Evolutionary conservation across 2,329 filamentous ascomycete genomes (phyloP).

Genomic region (Phoma herbarum): DNA sequence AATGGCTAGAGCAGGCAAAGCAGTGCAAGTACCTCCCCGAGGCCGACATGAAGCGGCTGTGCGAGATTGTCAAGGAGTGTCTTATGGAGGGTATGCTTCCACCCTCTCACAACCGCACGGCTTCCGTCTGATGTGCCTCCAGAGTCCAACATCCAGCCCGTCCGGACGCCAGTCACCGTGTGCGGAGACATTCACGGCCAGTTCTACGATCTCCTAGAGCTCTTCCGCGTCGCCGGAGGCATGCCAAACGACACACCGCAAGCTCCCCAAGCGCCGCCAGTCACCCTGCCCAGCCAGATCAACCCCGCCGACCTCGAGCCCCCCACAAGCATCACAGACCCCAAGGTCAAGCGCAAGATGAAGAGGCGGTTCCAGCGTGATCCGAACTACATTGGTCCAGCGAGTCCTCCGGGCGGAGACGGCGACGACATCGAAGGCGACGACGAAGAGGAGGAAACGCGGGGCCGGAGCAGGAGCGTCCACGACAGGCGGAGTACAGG

Average conservation of each 20-base stretch:
- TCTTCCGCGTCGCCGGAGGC: slow-evolving; percentile 94
- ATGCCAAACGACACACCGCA: slow-evolving; percentile 82
- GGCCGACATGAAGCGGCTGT: slow-evolving; percentile 96
- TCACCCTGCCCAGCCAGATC: slow-evolving; percentile 72
- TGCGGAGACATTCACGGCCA: slow-evolving; percentile 99
- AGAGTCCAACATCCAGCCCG: slow-evolving; percentile 99
- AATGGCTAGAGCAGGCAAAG: slow-evolving; percentile 97
- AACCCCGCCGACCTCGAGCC: slow-evolving; percentile 93
- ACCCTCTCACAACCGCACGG: not conserved
- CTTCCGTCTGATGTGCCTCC: slow-evolving; percentile 15
- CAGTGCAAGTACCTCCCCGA: slow-evolving; percentile 97
- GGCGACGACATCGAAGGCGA: slow-evolving; percentile 55
- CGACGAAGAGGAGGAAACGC: slow-evolving; percentile 60
- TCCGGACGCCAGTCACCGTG: slow-evolving; percentile 93
- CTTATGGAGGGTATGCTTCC: slow-evolving; percentile 85
- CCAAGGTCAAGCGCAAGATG: slow-evolving; percentile 86
- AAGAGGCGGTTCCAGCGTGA: slow-evolving; percentile 64
- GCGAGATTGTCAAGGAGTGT: slow-evolving; percentile 98
- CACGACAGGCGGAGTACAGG: slow-evolving; percentile 52
- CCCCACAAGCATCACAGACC: slow-evolving; percentile 85
- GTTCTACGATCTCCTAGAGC: slow-evolving; percentile 96
- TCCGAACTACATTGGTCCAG: slow-evolving; percentile 62
- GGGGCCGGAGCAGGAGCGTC: slow-evolving; percentile 56
- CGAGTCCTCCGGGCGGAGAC: slow-evolving; percentile 59
- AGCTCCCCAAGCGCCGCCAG: slow-evolving; percentile 71